Evolutionary conservation across 2,329 filamentous ascomycete species (phyloP).

Genomic region (Ascochyta fabae): DNA sequence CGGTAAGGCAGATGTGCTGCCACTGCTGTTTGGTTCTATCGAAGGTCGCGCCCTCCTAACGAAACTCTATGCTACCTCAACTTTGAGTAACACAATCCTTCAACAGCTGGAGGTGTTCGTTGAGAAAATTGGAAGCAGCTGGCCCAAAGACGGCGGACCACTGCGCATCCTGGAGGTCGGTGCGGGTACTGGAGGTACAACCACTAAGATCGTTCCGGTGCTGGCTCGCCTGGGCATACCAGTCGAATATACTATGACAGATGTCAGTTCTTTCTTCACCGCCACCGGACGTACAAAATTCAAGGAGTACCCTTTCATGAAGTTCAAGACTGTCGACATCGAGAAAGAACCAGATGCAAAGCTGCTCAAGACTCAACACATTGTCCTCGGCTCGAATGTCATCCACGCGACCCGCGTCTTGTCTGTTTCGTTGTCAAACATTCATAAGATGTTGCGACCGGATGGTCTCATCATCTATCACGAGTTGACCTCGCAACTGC

Average conservation of each 20-base stretch:
- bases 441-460: constrained; percentile 9
- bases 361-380: constrained; percentile 5
- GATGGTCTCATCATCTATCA: constrained; percentile 18
- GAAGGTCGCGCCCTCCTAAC: neutral
- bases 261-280: constrained; percentile 47
- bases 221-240: constrained; percentile 34
- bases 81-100: constrained; percentile 11
- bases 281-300: constrained; percentile 37
- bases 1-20: constrained; percentile 47
- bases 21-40: constrained; percentile 48
- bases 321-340: constrained; percentile 39
- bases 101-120: constrained; percentile 23
- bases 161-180: constrained; percentile 47
- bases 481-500: constrained; percentile 18
- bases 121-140: no score
- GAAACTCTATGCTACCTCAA: neutral
- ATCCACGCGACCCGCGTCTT: constrained; percentile 23
- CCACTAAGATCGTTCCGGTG: constrained; percentile 34
- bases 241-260: constrained; percentile 52
- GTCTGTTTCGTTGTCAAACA: neutral
- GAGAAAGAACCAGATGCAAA: constrained; percentile 31
- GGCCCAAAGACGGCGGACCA: no score
- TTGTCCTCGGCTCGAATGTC: constrained; percentile 21
- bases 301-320: constrained; percentile 38
- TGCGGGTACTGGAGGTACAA: no score